phyloP scores from a whole-genome alignment of 2,329 filamentous ascomycete species.

The Apiospora rasikravindrae region DNA sequence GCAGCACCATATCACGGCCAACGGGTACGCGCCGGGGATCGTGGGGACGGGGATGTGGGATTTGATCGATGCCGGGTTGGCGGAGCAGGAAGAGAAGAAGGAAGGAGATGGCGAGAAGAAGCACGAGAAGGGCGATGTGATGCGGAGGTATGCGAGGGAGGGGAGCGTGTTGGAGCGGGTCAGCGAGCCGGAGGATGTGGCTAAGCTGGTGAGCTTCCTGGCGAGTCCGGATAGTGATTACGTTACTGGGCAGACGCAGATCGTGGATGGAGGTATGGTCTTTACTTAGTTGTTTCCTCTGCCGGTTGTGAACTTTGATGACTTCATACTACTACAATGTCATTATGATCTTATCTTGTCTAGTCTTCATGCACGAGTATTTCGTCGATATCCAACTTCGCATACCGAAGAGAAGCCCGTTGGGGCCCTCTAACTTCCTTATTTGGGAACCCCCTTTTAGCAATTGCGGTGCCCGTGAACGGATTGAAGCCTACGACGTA shows the following conservation, averaged over 20 bases:
- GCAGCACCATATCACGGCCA: conserved; percentile 67
- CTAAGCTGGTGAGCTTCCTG: conserved; percentile 66
- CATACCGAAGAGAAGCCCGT: not conserved
- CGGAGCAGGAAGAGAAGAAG: conserved; percentile 47
- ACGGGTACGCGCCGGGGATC: conserved; percentile 71
- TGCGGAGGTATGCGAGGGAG: not conserved
- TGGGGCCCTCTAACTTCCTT: not conserved
- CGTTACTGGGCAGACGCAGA: conserved; percentile 68
- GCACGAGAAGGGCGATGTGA: not conserved
- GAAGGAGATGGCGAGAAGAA: conserved; percentile 58
- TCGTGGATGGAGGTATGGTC: conserved; percentile 66
- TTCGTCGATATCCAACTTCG: too few relatives aligned
- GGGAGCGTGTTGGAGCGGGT: conserved; percentile 51
- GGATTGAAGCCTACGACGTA: not conserved
- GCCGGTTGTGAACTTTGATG: not conserved
- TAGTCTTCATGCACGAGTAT: too few relatives aligned
- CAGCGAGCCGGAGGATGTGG: conserved; percentile 67
- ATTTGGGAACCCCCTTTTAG: not conserved
- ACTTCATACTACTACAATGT: too few relatives aligned
- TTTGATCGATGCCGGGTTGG: conserved; percentile 65
- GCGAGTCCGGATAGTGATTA: conserved; percentile 65
- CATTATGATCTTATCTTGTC: too few relatives aligned
- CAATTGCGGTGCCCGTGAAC: not conserved
- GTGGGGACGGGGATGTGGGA: conserved; percentile 74
- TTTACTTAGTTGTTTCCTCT: conserved; percentile 40